A percentile compares a stretch with the other conserved stretches of the same genome.
These are phyloP conservation scores for Pythium myriotylum DNA, from an alignment of 352 stramenopile species.

Conservation along the genomic window DNA sequence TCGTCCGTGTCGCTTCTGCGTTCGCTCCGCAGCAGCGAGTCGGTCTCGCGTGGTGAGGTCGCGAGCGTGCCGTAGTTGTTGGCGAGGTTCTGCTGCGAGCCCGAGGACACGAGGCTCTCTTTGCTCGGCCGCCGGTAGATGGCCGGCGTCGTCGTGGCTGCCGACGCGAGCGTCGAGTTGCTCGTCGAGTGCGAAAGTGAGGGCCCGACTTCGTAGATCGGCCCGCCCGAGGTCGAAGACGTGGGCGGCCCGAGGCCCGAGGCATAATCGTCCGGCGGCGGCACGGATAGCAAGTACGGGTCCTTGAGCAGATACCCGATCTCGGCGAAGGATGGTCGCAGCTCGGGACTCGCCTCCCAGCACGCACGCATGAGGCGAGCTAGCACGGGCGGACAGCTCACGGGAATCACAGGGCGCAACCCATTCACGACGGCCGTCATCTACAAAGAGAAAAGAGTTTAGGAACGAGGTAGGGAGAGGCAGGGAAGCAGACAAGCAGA, in stretches of 20 bases:
- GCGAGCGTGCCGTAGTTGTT: constrained; percentile 15
- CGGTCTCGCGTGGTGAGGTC: constrained; percentile 15
- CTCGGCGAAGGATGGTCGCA: constrained; percentile 78
- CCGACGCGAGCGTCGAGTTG: constrained; percentile 19
- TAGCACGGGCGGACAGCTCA: constrained; percentile 75
- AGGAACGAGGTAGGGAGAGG: neutral
- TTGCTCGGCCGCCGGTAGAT: constrained; percentile 28
- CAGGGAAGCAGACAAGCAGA: neutral
- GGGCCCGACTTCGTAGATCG: constrained; percentile 27
- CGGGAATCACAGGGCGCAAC: constrained; percentile 80
- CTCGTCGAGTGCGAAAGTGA: constrained; percentile 17
- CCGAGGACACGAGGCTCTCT: constrained; percentile 24
- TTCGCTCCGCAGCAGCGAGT: constrained; percentile 8
- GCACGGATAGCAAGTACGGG: constrained; percentile 59
- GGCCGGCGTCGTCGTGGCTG: constrained; percentile 16
- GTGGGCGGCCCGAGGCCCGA: constrained; percentile 7
- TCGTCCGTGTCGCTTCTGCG: neutral
- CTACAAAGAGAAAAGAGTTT: constrained; percentile 16
- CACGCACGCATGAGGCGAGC: constrained; percentile 82
- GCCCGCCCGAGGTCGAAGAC: constrained; percentile 26
- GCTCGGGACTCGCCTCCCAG: constrained; percentile 75
- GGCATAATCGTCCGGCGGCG: constrained; percentile 59
- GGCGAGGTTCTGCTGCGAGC: constrained; percentile 15
- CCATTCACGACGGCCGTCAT: constrained; percentile 89
- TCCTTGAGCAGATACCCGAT: constrained; percentile 81